Conservation (phyloP, 352 stramenopile genomes). For the Phytophthora boehmeriae region DNA sequence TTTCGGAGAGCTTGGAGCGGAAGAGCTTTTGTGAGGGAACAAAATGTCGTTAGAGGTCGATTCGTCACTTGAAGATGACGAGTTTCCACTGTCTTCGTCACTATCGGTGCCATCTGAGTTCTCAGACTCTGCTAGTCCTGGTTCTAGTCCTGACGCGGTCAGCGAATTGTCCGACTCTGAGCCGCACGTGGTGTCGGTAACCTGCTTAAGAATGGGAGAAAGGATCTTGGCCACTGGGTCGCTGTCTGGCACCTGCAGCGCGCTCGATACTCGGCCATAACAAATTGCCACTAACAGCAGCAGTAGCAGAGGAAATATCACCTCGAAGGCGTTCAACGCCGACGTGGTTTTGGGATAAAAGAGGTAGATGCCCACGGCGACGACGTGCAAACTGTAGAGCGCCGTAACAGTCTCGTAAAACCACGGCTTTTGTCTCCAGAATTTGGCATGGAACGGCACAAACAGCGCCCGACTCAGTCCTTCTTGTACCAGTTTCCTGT, state of each 20-base stretch:
- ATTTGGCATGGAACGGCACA: slow-evolving; percentile 72
- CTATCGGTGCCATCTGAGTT: slow-evolving; percentile 82
- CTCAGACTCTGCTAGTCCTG: slow-evolving; percentile 73
- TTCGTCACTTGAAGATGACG: slow-evolving; percentile 77
- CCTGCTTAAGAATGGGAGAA: slow-evolving; percentile 51
- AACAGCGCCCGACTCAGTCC: slow-evolving; percentile 72
- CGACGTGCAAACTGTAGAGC: slow-evolving; percentile 62
- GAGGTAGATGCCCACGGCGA: slow-evolving; percentile 58
- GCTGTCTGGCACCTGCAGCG: slow-evolving; percentile 61
- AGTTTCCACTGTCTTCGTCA: slow-evolving; percentile 78
- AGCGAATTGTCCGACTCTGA: slow-evolving; percentile 31
- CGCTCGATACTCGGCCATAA: slow-evolving; percentile 81
- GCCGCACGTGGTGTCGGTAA: slow-evolving; percentile 13
- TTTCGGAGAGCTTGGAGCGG: slow-evolving; percentile 31
- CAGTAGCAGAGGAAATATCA: slow-evolving; percentile 61
- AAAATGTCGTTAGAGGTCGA: slow-evolving; percentile 46
- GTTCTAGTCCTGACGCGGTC: slow-evolving; percentile 48
- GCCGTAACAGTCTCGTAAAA: slow-evolving; percentile 68
- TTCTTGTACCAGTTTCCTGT: slow-evolving; percentile 81
- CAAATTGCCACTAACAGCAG: slow-evolving; percentile 70
- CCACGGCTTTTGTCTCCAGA: slow-evolving; percentile 76
- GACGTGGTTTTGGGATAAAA: slow-evolving; percentile 49
- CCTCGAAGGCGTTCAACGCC: slow-evolving; percentile 70
- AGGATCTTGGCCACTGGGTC: slow-evolving; percentile 65
- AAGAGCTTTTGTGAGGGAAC: slow-evolving; percentile 38